Evolutionary conservation across 2,329 filamentous ascomycete species (phyloP).

Genomic region (Niveomyces coronatus): DNA sequence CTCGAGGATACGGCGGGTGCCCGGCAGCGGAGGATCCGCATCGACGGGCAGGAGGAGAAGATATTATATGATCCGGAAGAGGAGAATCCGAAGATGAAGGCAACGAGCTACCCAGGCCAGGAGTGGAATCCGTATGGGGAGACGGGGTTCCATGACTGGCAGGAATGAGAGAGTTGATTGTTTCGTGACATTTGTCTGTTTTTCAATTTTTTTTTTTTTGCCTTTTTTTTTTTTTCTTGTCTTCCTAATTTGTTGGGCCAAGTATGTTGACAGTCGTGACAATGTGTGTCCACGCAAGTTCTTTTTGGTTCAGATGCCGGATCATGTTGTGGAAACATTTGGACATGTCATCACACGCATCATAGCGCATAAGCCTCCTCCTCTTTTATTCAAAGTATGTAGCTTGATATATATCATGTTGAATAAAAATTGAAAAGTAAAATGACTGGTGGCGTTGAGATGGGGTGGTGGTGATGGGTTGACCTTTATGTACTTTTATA

Average conservation of each 20-base stretch:
- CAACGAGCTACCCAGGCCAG: conserved; percentile 59
- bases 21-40: conserved; percentile 32
- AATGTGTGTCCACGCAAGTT: no score
- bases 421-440: no score
- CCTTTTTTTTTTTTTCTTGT: conserved; percentile 1
- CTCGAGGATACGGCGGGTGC: conserved; percentile 33
- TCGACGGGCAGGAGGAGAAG: conserved; percentile 42
- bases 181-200: conserved; percentile 1
- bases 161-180: conserved; percentile 2
- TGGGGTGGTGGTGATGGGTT: no score
- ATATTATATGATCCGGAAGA: conserved; percentile 32
- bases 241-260: background rate
- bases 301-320: no score
- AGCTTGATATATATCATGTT: no score
- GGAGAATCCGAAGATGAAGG: conserved; percentile 47
- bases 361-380: no score
- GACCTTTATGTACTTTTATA: no score
- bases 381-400: no score
- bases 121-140: conserved; percentile 53
- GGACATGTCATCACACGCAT: no score
- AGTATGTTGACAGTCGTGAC: no score
- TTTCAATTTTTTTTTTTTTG: background rate
- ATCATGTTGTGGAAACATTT: no score
- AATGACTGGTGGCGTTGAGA: no score
- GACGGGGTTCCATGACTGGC: conserved; percentile 18